phyloP scores from a whole-genome alignment of 768 basidiomycete species.

The Russula emetica region DNA sequence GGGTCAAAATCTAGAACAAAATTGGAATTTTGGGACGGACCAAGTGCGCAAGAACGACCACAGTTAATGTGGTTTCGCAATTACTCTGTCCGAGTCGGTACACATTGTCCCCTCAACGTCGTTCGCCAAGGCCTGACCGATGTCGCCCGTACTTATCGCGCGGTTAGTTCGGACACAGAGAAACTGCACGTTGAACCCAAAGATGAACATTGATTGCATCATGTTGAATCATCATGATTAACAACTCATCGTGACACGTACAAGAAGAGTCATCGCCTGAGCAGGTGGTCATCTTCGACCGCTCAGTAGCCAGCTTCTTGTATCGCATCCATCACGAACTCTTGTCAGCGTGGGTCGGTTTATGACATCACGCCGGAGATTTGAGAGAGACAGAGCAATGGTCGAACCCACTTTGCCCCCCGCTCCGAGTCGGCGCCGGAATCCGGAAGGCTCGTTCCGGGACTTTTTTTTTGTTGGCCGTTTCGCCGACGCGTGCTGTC shows the following conservation, averaged over 20 bases:
- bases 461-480: conserved; percentile 4
- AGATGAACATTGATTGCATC: neutral
- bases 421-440: conserved; percentile 10
- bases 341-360: neutral
- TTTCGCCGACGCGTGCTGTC: conserved; percentile 18
- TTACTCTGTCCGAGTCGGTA: neutral
- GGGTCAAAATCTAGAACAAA: neutral
- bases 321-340: neutral
- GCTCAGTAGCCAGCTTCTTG: neutral
- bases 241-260: neutral
- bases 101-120: neutral
- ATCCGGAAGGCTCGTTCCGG: conserved; percentile 1
- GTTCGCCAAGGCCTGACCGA: neutral
- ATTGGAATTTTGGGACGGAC: neutral
- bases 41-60: neutral
- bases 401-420: neutral
- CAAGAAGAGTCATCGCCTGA: neutral
- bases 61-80: neutral
- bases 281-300: neutral
- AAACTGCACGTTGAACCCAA: too few species aligned
- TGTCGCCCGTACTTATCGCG: neutral
- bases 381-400: neutral
- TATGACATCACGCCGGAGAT: neutral
- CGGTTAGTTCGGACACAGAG: neutral
- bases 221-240: conserved; percentile 2